phyloP scores from a whole-genome alignment of 495 filamentous ascomycete genomes.

The Aspergillus incahuasiensis region DNA sequence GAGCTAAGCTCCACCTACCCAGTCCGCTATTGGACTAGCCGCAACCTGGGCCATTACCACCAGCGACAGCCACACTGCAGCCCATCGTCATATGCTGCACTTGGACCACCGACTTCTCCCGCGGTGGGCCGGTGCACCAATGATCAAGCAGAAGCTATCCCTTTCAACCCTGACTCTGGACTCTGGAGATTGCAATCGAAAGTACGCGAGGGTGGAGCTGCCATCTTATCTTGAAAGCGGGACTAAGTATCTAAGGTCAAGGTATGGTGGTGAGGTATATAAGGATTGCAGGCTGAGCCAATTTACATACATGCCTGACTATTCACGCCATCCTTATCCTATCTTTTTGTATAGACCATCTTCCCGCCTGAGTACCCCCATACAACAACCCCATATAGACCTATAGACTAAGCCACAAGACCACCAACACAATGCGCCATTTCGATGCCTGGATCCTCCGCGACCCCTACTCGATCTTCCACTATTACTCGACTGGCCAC shows the following conservation, averaged over 20 bases:
- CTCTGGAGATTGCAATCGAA: not conserved
- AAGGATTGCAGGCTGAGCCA: not conserved
- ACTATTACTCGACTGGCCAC: constrained; percentile 40
- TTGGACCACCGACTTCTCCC: constrained; percentile 13
- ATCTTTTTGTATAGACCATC: not conserved
- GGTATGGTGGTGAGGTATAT: not conserved
- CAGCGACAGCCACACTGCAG: constrained; percentile 10
- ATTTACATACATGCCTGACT: not conserved
- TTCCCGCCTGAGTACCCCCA: not conserved
- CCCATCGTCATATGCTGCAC: constrained; percentile 34
- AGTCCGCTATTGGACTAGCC: constrained; percentile 16
- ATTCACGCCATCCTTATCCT: not conserved
- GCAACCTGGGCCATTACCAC: not conserved
- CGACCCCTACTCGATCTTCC: constrained; percentile 44
- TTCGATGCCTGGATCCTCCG: constrained; percentile 45
- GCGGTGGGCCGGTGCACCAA: constrained; percentile 3
- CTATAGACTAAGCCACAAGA: not conserved
- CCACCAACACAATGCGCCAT: constrained; percentile 33
- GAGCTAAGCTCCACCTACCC: constrained; percentile 4
- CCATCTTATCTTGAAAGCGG: not conserved
- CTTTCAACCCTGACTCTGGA: too few relatives aligned
- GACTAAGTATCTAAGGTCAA: not conserved
- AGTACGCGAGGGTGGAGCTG: not conserved
- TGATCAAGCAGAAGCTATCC: constrained; percentile 1
- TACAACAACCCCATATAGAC: not conserved